Conservation (phyloP, 1,284 basidiomycete species). For the Ganoderma resinaceum region DNA sequence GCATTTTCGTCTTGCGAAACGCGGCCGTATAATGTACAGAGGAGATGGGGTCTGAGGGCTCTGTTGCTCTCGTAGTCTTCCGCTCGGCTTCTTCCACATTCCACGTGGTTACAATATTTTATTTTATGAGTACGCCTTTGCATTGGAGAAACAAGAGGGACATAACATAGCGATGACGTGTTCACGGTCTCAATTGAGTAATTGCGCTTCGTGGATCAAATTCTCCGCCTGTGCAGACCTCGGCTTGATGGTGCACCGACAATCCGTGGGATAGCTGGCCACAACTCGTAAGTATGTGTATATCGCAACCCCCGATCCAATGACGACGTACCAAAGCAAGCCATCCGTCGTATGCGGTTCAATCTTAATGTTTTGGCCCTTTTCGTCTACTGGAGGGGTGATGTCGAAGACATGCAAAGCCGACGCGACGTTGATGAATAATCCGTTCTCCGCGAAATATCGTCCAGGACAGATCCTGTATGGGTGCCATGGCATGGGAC, state of each 20-base stretch:
- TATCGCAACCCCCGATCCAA: too few relatives aligned
- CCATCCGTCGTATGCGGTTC: neutral
- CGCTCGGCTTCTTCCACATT: too few relatives aligned
- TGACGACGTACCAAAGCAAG: neutral
- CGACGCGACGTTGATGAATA: conserved; percentile 2
- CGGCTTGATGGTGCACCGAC: conserved; percentile 5
- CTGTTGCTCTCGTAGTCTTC: too few relatives aligned
- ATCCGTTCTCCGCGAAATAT: conserved; percentile 1
- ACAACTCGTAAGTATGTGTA: neutral
- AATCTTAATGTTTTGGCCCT: neutral
- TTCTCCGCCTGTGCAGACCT: neutral
- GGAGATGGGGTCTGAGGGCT: too few relatives aligned
- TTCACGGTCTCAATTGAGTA: neutral
- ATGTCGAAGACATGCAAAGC: conserved; percentile 4
- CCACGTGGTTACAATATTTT: too few relatives aligned
- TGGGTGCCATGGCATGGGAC: neutral
- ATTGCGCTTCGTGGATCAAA: neutral
- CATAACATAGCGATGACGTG: too few relatives aligned
- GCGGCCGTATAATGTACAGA: too few relatives aligned
- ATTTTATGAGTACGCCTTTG: too few relatives aligned
- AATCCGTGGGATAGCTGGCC: neutral
- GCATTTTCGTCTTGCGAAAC: too few relatives aligned
- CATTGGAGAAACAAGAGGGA: too few relatives aligned
- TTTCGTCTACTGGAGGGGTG: conserved; percentile 1
- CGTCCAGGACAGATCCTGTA: neutral